A percentile compares a stretch with the other conserved stretches of the same genome.
These are phyloP conservation scores for Phlegmacium glaucopus DNA, from an alignment of 768 basidiomycete genomes.

Conservation along the genomic window DNA sequence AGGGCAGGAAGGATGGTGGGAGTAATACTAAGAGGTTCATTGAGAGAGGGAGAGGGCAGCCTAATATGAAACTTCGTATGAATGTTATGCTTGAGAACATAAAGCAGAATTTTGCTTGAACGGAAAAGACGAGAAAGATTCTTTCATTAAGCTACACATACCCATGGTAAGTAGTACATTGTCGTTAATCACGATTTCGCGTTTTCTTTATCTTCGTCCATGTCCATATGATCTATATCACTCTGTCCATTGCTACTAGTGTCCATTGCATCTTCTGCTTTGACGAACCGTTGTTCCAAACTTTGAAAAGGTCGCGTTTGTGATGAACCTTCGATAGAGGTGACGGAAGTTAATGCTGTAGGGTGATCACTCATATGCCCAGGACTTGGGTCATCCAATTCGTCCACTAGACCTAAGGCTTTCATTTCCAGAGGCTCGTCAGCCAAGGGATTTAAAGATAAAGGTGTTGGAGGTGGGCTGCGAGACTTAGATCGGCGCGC, in stretches of 20 bases:
- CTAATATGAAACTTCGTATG: constrained; percentile 85
- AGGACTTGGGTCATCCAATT: constrained; percentile 80
- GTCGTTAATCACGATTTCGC: constrained; percentile 23
- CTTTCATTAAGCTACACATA: constrained; percentile 2
- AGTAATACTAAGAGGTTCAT: constrained; percentile 20
- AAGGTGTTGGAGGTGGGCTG: constrained; percentile 76
- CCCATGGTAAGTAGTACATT: constrained; percentile 11
- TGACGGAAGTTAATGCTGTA: constrained; percentile 64
- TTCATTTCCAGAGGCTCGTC: constrained; percentile 41
- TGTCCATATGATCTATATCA: constrained; percentile 36
- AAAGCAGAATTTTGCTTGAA: constrained; percentile 52
- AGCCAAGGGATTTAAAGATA: constrained; percentile 40
- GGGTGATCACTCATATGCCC: constrained; percentile 84
- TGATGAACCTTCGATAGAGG: constrained; percentile 30
- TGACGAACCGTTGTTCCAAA: constrained; percentile 64
- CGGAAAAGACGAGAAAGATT: background rate
- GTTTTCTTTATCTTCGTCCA: constrained; percentile 59
- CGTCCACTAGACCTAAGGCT: constrained; percentile 77
- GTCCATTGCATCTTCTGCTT: constrained; percentile 34
- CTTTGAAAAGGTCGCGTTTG: constrained; percentile 47
- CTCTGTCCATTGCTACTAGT: constrained; percentile 19
- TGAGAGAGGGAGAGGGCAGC: constrained; percentile 42
- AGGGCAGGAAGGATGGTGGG: constrained; percentile 17
- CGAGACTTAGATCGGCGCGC: constrained; percentile 76
- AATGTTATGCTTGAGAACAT: constrained; percentile 84